Evolutionary conservation across 257 asterid genomes (phyloP).

Genomic region (Solanum arcanum): DNA sequence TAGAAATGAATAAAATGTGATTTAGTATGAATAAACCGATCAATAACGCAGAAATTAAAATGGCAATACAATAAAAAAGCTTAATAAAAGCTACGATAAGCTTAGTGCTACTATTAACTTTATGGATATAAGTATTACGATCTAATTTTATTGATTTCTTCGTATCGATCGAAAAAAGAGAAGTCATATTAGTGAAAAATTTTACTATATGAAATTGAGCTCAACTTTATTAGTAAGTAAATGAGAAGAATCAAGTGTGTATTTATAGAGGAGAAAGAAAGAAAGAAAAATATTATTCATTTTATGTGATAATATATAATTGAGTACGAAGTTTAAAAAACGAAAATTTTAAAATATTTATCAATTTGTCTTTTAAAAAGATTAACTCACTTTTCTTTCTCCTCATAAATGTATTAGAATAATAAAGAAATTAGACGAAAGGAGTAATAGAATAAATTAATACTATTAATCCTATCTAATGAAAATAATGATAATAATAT

Average conservation of each 20-base stretch:
- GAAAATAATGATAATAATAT: too few species aligned
- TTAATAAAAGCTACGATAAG: not conserved
- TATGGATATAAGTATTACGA: not conserved
- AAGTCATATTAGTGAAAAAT: not conserved
- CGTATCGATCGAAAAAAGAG: not conserved
- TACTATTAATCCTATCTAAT: not conserved
- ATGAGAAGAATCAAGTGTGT: not conserved
- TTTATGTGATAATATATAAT: too few species aligned
- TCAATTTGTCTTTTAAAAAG: too few species aligned
- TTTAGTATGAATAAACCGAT: accelerated
- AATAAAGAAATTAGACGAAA: too few species aligned
- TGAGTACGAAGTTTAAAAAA: too few species aligned
- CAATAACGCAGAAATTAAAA: accelerated
- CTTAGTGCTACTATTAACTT: not conserved
- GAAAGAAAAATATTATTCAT: not conserved
- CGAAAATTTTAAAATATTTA: too few species aligned
- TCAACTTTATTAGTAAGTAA: not conserved
- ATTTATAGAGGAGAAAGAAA: not conserved
- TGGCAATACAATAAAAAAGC: too few species aligned
- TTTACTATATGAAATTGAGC: not conserved
- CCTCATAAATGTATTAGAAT: too few species aligned
- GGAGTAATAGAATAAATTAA: too few species aligned
- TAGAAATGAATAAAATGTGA: not conserved
- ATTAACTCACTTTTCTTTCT: too few species aligned
- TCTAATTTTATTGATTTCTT: not conserved